Conservation (phyloP, 2,329 filamentous ascomycete species). For the Fusarium cyanostomum region DNA sequence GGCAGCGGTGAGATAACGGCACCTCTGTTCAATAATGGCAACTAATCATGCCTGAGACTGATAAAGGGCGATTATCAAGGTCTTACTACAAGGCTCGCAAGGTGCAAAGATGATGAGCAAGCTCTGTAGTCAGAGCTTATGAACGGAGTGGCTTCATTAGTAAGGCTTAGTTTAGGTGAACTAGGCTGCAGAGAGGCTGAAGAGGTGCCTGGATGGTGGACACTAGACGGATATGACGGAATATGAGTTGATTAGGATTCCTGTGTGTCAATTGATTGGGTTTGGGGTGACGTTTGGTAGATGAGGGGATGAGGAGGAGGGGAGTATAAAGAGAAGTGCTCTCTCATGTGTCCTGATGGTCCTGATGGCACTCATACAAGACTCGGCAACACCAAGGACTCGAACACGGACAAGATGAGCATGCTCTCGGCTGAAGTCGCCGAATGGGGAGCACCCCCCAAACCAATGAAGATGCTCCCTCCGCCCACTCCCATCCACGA, state of each 20-base stretch:
- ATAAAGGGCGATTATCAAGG: neutral
- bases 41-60: neutral
- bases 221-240: neutral
- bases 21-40: neutral
- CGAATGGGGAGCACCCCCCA: constrained; percentile 49
- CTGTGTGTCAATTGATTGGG: too few relatives aligned
- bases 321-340: constrained; percentile 27
- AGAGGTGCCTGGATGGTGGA: neutral
- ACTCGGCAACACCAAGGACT: too few relatives aligned
- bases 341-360: neutral
- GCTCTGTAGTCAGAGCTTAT: constrained; percentile 14
- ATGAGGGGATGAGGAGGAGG: neutral
- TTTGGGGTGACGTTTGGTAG: constrained; percentile 4
- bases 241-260: too few relatives aligned
- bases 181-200: constrained; percentile 5
- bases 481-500: constrained; percentile 48
- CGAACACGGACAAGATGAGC: constrained; percentile 24
- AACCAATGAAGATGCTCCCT: constrained; percentile 45
- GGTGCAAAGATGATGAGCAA: neutral
- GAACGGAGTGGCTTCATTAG: constrained; percentile 23
- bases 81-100: neutral
- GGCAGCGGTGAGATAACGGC: neutral
- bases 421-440: constrained; percentile 53
- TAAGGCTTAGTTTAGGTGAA: constrained; percentile 9
- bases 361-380: too few relatives aligned